phyloP scores from a whole-genome alignment of 208 protist species.

The Wallacemonas sp. region DNA sequence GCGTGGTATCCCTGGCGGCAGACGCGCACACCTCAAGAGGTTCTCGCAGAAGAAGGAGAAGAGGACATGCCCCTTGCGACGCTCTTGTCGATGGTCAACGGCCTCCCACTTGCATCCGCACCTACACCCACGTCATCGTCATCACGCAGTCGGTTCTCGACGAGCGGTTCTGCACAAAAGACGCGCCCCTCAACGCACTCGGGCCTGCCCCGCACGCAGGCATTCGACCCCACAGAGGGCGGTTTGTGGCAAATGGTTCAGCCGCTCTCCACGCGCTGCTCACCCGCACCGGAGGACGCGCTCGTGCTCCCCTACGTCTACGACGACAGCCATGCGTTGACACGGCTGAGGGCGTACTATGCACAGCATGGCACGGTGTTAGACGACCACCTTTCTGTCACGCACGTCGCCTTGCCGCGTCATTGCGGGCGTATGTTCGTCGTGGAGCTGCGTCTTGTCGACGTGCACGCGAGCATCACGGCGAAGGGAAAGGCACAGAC shows the following conservation, averaged over 20 bases:
- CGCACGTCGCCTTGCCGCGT: constrained; percentile 32
- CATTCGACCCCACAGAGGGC: constrained; percentile 74
- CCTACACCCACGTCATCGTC: constrained; percentile 1
- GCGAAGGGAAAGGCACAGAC: constrained; percentile 63
- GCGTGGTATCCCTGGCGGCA: constrained; percentile 15
- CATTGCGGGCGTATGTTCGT: constrained; percentile 46
- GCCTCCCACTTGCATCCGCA: too few species aligned
- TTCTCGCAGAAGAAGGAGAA: constrained; percentile 11
- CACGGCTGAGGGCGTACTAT: constrained; percentile 64
- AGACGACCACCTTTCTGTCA: constrained; percentile 33
- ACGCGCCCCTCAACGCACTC: too few species aligned
- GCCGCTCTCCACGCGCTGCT: constrained; percentile 52
- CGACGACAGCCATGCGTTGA: constrained; percentile 40
- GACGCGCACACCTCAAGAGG: not conserved
- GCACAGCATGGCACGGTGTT: constrained; percentile 48
- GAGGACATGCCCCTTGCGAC: not conserved
- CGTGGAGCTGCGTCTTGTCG: constrained; percentile 50
- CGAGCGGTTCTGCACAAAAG: too few species aligned
- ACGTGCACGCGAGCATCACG: constrained; percentile 17
- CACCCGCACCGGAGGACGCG: constrained; percentile 59
- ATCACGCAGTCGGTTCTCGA: too few species aligned
- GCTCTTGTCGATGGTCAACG: not conserved
- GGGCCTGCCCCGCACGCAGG: not conserved
- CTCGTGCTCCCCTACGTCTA: constrained; percentile 72
- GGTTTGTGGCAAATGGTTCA: constrained; percentile 77